Evolutionary conservation across 805 yeast species (phyloP), one percentile per base, ranked within the genome.

Genomic region (Candida boidinii): DNA sequence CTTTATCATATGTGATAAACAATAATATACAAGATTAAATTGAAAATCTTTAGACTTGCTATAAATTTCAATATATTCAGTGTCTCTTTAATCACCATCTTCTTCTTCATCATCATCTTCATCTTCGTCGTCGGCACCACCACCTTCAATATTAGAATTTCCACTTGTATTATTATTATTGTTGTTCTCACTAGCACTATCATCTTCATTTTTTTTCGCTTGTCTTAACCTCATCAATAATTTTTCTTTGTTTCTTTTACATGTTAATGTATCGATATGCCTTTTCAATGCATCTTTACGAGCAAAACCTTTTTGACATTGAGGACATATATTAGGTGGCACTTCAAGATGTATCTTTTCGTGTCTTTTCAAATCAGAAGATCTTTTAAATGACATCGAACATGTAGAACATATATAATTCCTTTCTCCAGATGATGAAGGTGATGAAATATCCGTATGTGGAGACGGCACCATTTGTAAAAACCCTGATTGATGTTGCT

Each of bases 291-390:
- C 92, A 56, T 82, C 94, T 46, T 79, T 80, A 30, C 94, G 60
- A 2, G 92, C 90, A 64, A 82, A 82, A 0, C 92, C 88, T 48
- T 82, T 82, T 23, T 84, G 85, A 59, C 94, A 82, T 13, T 65
- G 57, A 5, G 78, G 73, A 54, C 94, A 82, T 29, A 80, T 73
- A 48, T 83, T 79, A 1, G 90, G 88, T 7, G 84, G 71, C 2
- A 79, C 73, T 17, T 76, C 66, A 29, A 79, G 56, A 55, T 82
- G 94, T 27, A 79, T 84, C 48, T 81, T 76, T 45, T 77, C 83
- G 48, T 81, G 92, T 35, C 90, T 65, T 49, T 77, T 76, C 43
- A 80, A 62, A 54, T 80, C 90, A 3, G 79, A 68, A 1, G 81
- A 70, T 24, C 92, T 61, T 33, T 80, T 64, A 52, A 82, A 82